Percentiles rank a stretch among this genome's conserved stretches.
Conservation (phyloP, 306 rosid genomes). For the Hippophae tibetana region DNA sequence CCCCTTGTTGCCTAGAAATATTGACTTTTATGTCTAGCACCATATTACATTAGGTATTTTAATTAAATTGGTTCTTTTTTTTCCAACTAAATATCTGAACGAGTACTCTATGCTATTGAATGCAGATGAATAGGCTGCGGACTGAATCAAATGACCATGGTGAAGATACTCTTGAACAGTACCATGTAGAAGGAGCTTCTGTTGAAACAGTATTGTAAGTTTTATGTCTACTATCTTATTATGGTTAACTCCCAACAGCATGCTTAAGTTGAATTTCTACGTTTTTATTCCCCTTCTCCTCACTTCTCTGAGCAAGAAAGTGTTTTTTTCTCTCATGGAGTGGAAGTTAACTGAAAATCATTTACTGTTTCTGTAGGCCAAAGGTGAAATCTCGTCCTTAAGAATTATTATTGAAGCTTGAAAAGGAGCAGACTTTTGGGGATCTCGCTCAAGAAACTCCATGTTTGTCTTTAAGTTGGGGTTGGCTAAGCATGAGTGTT, state of each 20-base stretch:
- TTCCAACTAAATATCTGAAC: conserved; percentile 3
- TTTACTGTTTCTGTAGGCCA: conserved; percentile 46
- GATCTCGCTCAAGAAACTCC: conserved; percentile 68
- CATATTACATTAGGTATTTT: not conserved
- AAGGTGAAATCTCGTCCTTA: conserved; percentile 86
- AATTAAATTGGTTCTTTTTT: not conserved
- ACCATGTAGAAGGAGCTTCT: conserved; percentile 88
- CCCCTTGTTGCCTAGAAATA: too few relatives aligned
- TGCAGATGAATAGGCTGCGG: conserved; percentile 70
- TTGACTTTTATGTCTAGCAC: not conserved
- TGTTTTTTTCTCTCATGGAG: conserved; percentile 2
- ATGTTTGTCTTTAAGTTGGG: conserved; percentile 70
- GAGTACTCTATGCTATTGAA: conserved; percentile 8
- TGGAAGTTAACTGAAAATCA: conserved; percentile 12
- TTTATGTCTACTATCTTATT: not conserved
- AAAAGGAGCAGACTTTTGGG: conserved; percentile 65
- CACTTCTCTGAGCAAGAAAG: not conserved
- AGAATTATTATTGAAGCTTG: conserved; percentile 67
- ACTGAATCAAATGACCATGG: conserved; percentile 48
- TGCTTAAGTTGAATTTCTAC: conserved; percentile 9
- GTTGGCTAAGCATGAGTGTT: conserved; percentile 51
- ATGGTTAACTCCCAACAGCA: not conserved
- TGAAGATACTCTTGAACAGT: conserved; percentile 60
- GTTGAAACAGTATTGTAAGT: conserved; percentile 88
- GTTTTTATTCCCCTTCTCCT: conserved; percentile 4